phyloP scores from a whole-genome alignment of 176 grass and related monocot genomes.

The Guadua angustifolia region DNA sequence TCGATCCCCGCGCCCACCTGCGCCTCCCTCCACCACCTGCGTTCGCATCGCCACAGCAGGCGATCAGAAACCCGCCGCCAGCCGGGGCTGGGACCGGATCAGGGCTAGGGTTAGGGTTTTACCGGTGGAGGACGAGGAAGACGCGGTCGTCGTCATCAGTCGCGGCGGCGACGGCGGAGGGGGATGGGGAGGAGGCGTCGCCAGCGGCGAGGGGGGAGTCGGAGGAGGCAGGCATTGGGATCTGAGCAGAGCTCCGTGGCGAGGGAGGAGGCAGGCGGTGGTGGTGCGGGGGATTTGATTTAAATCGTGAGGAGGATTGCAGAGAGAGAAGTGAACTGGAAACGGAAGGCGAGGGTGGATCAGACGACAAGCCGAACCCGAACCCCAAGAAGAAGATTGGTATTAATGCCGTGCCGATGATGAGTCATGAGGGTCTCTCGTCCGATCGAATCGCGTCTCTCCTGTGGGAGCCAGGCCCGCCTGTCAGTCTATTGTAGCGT shows the following conservation, averaged over 20 bases:
- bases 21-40: constrained; percentile 82
- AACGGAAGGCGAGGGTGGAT: neutral
- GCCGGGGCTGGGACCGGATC: neutral
- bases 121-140: constrained; percentile 80
- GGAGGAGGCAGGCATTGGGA: constrained; percentile 23
- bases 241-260: neutral
- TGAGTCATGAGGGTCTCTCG: too few species aligned
- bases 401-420: too few species aligned
- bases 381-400: too few species aligned
- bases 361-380: too few species aligned
- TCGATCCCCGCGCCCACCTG: constrained; percentile 49
- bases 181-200: constrained; percentile 25
- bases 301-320: constrained; percentile 11
- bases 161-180: neutral
- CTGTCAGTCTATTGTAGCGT: too few species aligned
- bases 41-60: neutral
- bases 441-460: too few species aligned
- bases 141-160: constrained; percentile 54
- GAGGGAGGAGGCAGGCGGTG: too few species aligned
- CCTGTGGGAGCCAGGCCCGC: too few species aligned
- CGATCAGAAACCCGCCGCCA: neutral
- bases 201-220: constrained; percentile 11
- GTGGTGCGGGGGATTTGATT: neutral
- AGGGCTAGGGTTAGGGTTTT: constrained; percentile 1
- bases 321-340: neutral